phyloP scores from a whole-genome alignment of 345 rosid species.

The Rhodamnia rubescens region DNA sequence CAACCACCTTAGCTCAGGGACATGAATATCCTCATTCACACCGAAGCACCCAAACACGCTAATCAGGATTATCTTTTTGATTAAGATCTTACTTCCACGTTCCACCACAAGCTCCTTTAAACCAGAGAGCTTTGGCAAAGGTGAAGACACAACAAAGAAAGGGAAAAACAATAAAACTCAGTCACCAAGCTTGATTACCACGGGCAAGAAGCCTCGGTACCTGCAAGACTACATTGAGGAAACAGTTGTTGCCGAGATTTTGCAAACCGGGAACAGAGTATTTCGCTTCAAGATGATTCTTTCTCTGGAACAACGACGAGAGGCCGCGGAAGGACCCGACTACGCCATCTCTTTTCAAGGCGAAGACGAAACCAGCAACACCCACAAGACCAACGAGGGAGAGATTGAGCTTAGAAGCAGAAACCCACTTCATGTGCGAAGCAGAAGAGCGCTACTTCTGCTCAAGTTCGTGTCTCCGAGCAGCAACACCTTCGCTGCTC shows the following conservation, averaged over 20 bases:
- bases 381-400: conserved; percentile 44
- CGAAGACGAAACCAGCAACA: conserved; percentile 39
- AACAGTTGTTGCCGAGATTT: conserved; percentile 81
- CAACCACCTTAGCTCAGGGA: neutral
- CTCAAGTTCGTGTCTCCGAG: neutral
- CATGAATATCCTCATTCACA: neutral
- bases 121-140: neutral
- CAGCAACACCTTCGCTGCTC: neutral
- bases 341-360: conserved; percentile 30
- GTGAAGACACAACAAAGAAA: neutral
- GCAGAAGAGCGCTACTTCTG: neutral
- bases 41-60: neutral
- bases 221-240: conserved; percentile 79
- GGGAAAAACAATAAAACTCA: neutral
- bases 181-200: neutral
- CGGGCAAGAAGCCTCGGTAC: conserved; percentile 15
- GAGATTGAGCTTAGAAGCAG: conserved; percentile 27
- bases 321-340: conserved; percentile 10
- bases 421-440: conserved; percentile 10
- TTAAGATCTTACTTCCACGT: neutral
- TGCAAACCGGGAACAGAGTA: conserved; percentile 59
- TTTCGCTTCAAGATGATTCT: conserved; percentile 8
- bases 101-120: neutral
- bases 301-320: conserved; percentile 14
- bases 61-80: neutral